These are phyloP conservation scores for Agapanthus africanus DNA, from an alignment of 106 monocot genomes.

Conservation along the genomic window DNA sequence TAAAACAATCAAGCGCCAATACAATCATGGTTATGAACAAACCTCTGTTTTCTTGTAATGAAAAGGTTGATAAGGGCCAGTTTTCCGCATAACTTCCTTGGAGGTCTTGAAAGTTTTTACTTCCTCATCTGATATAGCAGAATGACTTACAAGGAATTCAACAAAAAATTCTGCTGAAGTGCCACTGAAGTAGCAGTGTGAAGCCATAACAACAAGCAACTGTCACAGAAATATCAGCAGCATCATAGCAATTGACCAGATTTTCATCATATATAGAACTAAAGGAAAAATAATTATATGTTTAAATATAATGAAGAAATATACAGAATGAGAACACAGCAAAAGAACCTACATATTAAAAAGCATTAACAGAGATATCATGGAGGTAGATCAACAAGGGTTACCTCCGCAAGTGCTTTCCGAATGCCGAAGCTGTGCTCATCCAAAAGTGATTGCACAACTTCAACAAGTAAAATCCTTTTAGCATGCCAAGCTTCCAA, in stretches of 20 bases:
- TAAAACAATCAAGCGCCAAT: not conserved
- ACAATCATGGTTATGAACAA: not conserved
- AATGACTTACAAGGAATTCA: slow-evolving; percentile 76
- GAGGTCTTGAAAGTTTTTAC: slow-evolving; percentile 34
- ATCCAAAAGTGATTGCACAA: slow-evolving; percentile 61
- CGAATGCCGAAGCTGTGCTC: slow-evolving; percentile 56
- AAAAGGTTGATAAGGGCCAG: slow-evolving; percentile 43
- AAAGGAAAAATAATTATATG: not conserved
- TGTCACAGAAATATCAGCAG: slow-evolving; percentile 28
- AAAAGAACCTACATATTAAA: too few relatives aligned
- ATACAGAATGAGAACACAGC: not conserved
- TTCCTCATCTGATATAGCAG: slow-evolving; percentile 73
- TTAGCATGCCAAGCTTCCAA: slow-evolving; percentile 86
- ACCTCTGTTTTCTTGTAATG: slow-evolving; percentile 73
- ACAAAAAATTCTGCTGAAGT: slow-evolving; percentile 62
- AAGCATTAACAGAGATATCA: too few relatives aligned
- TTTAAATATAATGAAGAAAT: not conserved
- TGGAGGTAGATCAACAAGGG: slow-evolving; percentile 5
- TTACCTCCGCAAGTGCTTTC: slow-evolving; percentile 84
- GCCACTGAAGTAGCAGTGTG: slow-evolving; percentile 81
- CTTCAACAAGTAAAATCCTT: slow-evolving; percentile 61
- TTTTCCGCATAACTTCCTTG: slow-evolving; percentile 30
- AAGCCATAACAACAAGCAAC: slow-evolving; percentile 97
- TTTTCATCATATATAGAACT: not conserved
- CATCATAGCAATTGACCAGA: slow-evolving; percentile 8